Base-by-base conservation (phyloP, 2,329 filamentous ascomycete species). In the Graphilbum ipis-grandicollis region DNA sequence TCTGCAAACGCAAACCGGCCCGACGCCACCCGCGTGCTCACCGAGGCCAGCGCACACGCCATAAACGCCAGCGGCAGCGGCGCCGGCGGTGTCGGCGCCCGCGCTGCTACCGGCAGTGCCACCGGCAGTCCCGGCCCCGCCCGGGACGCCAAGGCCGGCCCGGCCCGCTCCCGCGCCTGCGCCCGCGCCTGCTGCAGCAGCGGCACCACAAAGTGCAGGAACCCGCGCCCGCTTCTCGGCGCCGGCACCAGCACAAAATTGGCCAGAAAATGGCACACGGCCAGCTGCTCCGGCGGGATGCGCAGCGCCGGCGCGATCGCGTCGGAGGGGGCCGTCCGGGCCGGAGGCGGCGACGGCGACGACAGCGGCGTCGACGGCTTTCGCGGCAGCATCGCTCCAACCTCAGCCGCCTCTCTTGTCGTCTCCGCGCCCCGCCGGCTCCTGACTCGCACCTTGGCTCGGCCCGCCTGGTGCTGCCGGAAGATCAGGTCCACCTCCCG, bases 401-500 rank as follows among this genome's bases (percentile, higher is more conserved):
- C n/a, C n/a, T n/a, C n/a, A n/a, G n/a, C n/a, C n/a, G n/a, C n/a
- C n/a, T n/a, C n/a, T n/a, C n/a, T n/a, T n/a, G n/a, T n/a, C n/a
- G n/a, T n/a, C n/a, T n/a, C n/a, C n/a, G n/a, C 26, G 26, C 10
- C 26, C 26, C 26, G 26, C 8, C 26, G 6, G 14, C 14, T 5
- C 21, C 21, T 5, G 21, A 23, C 5, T 10, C 6, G 6, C 10
- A 10, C 21, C 21, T 10, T 23, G 21, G 6, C 26, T 4, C 26
- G 26, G 26, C 26, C 14, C 26, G 26, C 8, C 26, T 28, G 26
- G 26, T 12, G 26, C 6, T 81, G 77, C 39, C 77, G 71, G 47
- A 81, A 79, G 38, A 82, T 68, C 19, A 81, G 56, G 46, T 82
- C 77, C 46, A 81, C 79, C 44, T 79, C 75, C 48, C 79, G 72